These are phyloP conservation scores for Lactifluus hygrophoroides DNA, from an alignment of 768 basidiomycete genomes.

Conservation along the genomic window DNA sequence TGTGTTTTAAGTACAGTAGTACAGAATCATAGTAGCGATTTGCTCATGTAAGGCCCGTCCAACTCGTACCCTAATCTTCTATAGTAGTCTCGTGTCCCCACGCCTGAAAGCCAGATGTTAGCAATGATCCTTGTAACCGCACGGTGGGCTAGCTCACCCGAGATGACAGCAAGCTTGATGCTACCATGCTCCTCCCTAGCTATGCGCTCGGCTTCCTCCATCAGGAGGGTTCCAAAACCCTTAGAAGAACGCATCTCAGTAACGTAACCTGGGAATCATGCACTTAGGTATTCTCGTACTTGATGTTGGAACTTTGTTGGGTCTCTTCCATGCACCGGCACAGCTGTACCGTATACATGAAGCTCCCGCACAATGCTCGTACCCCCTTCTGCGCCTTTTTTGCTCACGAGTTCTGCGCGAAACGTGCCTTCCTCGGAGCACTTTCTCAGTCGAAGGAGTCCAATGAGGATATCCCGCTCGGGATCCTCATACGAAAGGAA, in stretches of 20 bases:
- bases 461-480: conserved; percentile 91
- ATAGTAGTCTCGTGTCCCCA: conserved; percentile 97
- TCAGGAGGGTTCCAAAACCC: conserved; percentile 94
- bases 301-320: conserved; percentile 98
- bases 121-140: neutral
- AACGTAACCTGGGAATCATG: neutral
- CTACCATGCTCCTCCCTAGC: conserved; percentile 96
- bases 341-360: conserved; percentile 97
- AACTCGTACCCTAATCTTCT: conserved; percentile 87
- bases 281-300: conserved; percentile 28
- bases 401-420: conserved; percentile 76
- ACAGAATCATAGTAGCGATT: conserved; percentile 38
- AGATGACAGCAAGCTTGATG: conserved; percentile 93
- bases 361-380: conserved; percentile 92
- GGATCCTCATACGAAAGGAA: conserved; percentile 99
- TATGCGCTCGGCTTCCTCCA: conserved; percentile 99
- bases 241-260: conserved; percentile 26
- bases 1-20: neutral
- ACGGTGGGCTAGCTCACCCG: conserved; percentile 44
- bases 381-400: conserved; percentile 61
- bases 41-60: conserved; percentile 98
- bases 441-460: conserved; percentile 83
- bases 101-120: conserved; percentile 42
- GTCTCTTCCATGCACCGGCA: conserved; percentile 93
- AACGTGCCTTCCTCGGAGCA: conserved; percentile 98